These are phyloP conservation scores for Stylosanthes scabra DNA, from an alignment of 331 rosid species.

Conservation along the genomic window DNA sequence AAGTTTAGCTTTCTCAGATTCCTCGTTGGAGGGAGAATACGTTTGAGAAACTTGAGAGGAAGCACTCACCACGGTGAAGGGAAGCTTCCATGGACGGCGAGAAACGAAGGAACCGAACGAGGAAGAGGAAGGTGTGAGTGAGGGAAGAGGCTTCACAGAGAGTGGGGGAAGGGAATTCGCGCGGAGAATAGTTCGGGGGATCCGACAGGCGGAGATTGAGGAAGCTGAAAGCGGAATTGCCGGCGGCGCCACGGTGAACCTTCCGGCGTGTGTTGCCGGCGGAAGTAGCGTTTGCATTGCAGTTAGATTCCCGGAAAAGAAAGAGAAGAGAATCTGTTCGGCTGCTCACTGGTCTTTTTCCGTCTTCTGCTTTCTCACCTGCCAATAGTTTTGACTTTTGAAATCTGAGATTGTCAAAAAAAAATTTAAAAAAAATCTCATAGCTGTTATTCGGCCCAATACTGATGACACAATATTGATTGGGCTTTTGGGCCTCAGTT, in stretches of 20 bases:
- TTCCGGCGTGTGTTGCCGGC: constrained; percentile 64
- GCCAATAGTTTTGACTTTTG: background rate
- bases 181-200: constrained; percentile 32
- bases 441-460: too few relatives aligned
- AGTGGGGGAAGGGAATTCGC: constrained; percentile 41
- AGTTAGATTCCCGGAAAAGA: background rate
- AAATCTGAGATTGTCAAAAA: background rate
- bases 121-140: constrained; percentile 39
- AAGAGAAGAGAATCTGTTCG: background rate
- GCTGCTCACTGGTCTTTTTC: constrained; percentile 3
- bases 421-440: too few relatives aligned
- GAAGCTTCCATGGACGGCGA: constrained; percentile 43
- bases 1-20: constrained; percentile 77
- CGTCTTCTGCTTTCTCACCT: constrained; percentile 2
- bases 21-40: constrained; percentile 53
- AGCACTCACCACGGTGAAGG: constrained; percentile 43
- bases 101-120: constrained; percentile 32
- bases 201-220: constrained; percentile 31
- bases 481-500: background rate
- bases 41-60: constrained; percentile 62
- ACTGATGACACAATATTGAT: too few relatives aligned
- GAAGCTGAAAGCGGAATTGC: constrained; percentile 25
- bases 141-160: constrained; percentile 38
- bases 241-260: constrained; percentile 37
- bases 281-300: constrained; percentile 75